Percentiles rank a stretch among this genome's conserved stretches.
Evolutionary conservation across 352 stramenopile species (phyloP).

Genomic region (Peronospora destructor): DNA sequence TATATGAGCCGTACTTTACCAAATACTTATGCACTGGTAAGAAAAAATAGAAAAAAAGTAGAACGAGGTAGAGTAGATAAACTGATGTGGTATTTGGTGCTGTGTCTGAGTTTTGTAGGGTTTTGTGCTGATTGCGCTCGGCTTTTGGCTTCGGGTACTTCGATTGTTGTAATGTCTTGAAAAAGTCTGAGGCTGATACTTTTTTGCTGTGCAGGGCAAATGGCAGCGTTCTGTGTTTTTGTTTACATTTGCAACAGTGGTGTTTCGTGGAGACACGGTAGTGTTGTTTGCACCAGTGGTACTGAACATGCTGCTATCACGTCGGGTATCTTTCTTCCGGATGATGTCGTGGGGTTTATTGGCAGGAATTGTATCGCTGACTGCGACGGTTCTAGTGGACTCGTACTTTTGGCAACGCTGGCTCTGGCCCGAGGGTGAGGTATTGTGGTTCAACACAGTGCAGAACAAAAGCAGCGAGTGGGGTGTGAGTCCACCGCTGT

Average conservation of each 20-base stretch:
- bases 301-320: constrained; percentile 84
- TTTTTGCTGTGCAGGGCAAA: constrained; percentile 21
- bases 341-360: constrained; percentile 80
- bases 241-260: constrained; percentile 88
- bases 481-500: constrained; percentile 92
- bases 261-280: constrained; percentile 96
- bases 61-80: neutral
- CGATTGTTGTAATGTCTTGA: neutral
- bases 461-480: constrained; percentile 96
- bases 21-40: constrained; percentile 94
- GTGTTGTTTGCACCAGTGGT: constrained; percentile 92
- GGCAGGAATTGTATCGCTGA: constrained; percentile 61
- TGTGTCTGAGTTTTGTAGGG: constrained; percentile 19
- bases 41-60: constrained; percentile 2
- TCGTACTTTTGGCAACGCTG: constrained; percentile 91
- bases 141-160: constrained; percentile 51
- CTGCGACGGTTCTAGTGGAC: constrained; percentile 87
- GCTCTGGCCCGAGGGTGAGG: constrained; percentile 97
- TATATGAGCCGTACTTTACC: constrained; percentile 95
- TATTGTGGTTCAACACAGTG: constrained; percentile 95
- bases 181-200: neutral
- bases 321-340: constrained; percentile 57
- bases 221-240: constrained; percentile 57
- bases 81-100: neutral
- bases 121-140: constrained; percentile 58